These are phyloP conservation scores for Starmerella vaccinii DNA, from an alignment of 805 yeast species.

Conservation along the genomic window DNA sequence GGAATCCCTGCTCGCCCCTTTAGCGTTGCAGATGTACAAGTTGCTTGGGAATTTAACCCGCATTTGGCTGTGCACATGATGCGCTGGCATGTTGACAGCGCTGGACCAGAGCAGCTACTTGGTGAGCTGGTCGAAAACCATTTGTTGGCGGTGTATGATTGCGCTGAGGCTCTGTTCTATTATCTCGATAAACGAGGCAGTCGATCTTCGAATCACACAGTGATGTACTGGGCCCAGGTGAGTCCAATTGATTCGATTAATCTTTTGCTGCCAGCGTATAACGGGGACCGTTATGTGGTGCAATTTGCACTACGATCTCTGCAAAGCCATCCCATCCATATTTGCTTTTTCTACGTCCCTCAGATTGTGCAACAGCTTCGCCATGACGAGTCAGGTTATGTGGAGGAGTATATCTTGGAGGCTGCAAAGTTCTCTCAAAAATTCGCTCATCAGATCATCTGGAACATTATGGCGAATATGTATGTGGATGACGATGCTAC, in stretches of 20 bases:
- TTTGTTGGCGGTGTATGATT: conserved; percentile 50
- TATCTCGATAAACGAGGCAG: conserved; percentile 31
- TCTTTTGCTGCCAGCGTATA: conserved; percentile 64
- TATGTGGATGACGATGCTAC: conserved; percentile 81
- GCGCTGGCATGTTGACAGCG: conserved; percentile 7
- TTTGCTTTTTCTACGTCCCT: conserved; percentile 93
- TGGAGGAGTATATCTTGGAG: conserved; percentile 77
- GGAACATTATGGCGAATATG: conserved; percentile 94
- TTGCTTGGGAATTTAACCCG: conserved; percentile 61
- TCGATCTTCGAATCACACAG: conserved; percentile 27
- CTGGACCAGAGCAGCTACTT: conserved; percentile 33
- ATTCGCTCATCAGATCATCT: conserved; percentile 94
- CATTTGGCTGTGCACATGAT: conserved; percentile 55
- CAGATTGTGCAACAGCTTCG: conserved; percentile 91
- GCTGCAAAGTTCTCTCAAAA: conserved; percentile 83
- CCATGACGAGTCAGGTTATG: conserved; percentile 71
- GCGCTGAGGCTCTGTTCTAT: conserved; percentile 51
- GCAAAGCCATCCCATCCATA: conserved; percentile 74
- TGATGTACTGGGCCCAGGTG: conserved; percentile 61
- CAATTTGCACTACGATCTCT: conserved; percentile 88
- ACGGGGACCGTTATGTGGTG: conserved; percentile 52
- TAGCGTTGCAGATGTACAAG: conserved; percentile 34
- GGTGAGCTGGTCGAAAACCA: conserved; percentile 39
- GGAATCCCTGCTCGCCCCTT: conserved; percentile 8
- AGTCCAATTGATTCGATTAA: conserved; percentile 80